phyloP scores from a whole-genome alignment of 2,329 filamentous ascomycete genomes.

The Aspergillus felis region DNA sequence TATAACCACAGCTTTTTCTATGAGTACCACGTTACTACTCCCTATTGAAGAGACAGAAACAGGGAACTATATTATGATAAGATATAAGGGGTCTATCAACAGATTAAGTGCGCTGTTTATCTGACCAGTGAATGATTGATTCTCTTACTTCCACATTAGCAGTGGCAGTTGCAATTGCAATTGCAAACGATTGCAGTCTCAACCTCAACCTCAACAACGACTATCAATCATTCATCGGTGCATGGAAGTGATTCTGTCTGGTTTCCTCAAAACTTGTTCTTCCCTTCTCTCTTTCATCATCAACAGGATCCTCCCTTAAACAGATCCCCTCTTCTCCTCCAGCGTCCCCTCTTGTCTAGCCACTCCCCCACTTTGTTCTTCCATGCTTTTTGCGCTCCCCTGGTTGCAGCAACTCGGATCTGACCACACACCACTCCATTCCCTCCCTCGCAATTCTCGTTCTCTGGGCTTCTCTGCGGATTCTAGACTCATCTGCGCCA shows the following conservation, averaged over 20 bases:
- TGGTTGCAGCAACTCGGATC: not conserved
- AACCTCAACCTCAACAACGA: not conserved
- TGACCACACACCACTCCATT: not conserved
- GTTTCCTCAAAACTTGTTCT: too few relatives aligned
- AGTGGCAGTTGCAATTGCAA: not conserved
- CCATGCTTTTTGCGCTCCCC: not conserved
- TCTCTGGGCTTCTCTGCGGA: not conserved
- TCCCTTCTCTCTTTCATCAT: not conserved
- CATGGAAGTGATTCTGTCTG: too few relatives aligned
- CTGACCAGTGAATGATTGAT: not conserved
- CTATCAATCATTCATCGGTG: not conserved
- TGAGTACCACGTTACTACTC: too few relatives aligned
- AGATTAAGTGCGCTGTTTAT: not conserved
- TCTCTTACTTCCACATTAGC: not conserved
- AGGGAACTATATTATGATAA: not conserved
- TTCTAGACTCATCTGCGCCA: not conserved
- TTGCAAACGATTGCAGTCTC: not conserved
- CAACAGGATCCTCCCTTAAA: not conserved
- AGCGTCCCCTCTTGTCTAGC: not conserved
- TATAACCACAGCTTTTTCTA: too few relatives aligned
- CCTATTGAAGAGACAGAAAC: not conserved
- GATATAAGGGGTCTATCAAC: not conserved
- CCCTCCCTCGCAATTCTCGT: not conserved
- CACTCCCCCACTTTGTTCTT: conserved; percentile 1
- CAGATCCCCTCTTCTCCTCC: not conserved